Evolutionary conservation across 2,329 filamentous ascomycete genomes (phyloP).

Genomic region (Diaporthe capsici): DNA sequence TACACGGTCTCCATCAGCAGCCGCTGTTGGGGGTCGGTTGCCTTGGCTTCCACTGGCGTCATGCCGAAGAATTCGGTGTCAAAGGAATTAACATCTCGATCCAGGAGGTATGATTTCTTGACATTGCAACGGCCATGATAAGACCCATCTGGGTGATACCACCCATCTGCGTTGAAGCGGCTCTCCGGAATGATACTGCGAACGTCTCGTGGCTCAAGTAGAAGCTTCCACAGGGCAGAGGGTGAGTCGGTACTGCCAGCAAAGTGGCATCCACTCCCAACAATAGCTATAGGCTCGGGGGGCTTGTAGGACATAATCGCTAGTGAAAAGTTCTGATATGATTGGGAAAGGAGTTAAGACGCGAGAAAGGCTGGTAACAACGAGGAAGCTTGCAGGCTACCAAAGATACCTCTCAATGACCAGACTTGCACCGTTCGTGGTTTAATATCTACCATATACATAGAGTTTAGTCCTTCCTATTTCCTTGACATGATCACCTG

Average conservation of each 20-base stretch:
- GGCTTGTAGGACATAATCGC: neutral
- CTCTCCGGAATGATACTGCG: slow-evolving; percentile 9
- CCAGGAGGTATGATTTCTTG: slow-evolving; percentile 44
- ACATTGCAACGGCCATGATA: slow-evolving; percentile 47
- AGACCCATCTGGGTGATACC: slow-evolving; percentile 42
- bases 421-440: no score
- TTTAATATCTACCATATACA: neutral
- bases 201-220: slow-evolving; percentile 26
- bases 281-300: slow-evolving; percentile 27
- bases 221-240: slow-evolving; percentile 25
- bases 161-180: slow-evolving; percentile 43
- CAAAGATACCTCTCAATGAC: rapidly evolving
- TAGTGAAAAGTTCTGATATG: neutral
- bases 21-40: slow-evolving; percentile 57
- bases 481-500: neutral
- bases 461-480: neutral
- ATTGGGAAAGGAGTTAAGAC: neutral
- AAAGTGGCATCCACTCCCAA: slow-evolving; percentile 35
- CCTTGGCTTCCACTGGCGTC: slow-evolving; percentile 50
- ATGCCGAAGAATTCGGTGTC: slow-evolving; percentile 57
- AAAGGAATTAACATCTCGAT: slow-evolving; percentile 46
- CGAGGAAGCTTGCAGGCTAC: no score
- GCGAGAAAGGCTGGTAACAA: neutral
- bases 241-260: slow-evolving; percentile 7
- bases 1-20: slow-evolving; percentile 55